A percentile compares a stretch with the other conserved stretches of the same genome.
Evolutionary conservation across 2,329 filamentous ascomycete species (phyloP).

Genomic region (Ophiostoma triangulosporum): DNA sequence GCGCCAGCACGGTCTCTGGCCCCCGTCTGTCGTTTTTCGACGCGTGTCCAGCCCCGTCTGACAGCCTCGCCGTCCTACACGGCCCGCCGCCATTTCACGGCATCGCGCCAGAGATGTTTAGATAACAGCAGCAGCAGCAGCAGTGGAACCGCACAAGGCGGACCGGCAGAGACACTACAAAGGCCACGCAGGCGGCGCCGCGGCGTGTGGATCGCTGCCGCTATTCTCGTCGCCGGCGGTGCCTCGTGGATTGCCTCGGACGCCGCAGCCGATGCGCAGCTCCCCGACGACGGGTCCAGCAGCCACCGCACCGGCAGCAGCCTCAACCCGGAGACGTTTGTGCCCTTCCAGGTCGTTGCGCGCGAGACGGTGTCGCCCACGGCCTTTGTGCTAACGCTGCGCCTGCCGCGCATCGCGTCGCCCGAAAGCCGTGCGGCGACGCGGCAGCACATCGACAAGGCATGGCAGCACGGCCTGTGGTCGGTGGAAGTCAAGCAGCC

Average conservation of each 20-base stretch:
- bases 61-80: neutral
- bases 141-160: too few species aligned
- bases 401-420: slow-evolving; percentile 21
- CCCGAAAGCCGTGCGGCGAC: slow-evolving; percentile 2
- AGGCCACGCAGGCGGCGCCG: neutral
- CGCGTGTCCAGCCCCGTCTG: neutral
- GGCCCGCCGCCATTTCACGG: neutral
- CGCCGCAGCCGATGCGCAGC: neutral
- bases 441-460: slow-evolving; percentile 19
- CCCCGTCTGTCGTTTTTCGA: neutral
- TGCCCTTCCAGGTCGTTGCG: slow-evolving; percentile 48
- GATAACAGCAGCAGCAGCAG: too few species aligned
- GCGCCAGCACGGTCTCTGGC: neutral
- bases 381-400: slow-evolving; percentile 54
- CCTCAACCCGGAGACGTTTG: slow-evolving; percentile 49
- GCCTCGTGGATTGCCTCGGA: neutral
- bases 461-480: slow-evolving; percentile 58
- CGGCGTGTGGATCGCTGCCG: neutral
- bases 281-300: neutral
- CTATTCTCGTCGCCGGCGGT: neutral
- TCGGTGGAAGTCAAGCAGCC: slow-evolving; percentile 91
- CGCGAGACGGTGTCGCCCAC: slow-evolving; percentile 52
- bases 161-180: neutral
- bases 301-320: neutral
- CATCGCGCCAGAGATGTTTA: neutral